phyloP scores from a whole-genome alignment of 1,284 basidiomycete species.

The Kwoniella shivajii region DNA sequence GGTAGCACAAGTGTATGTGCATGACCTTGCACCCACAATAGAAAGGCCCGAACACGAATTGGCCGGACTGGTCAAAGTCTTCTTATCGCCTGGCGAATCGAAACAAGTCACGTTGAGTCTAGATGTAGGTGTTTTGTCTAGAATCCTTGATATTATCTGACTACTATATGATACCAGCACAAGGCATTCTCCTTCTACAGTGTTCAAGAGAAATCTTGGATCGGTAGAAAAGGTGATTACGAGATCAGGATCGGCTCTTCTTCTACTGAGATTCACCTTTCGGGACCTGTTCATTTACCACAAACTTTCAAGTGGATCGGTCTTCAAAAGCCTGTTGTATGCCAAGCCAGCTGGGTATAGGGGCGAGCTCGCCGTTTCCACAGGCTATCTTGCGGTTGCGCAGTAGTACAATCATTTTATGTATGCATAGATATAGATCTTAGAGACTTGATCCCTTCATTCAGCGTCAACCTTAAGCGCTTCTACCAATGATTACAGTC shows the following conservation, averaged over 20 bases:
- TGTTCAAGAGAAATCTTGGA: constrained; percentile 20
- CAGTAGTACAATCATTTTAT: too few species aligned
- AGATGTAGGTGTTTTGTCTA: constrained; percentile 27
- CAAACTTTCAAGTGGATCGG: constrained; percentile 59
- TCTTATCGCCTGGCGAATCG: constrained; percentile 38
- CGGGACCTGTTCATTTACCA: constrained; percentile 13
- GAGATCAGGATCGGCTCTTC: constrained; percentile 29
- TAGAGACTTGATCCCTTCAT: too few species aligned
- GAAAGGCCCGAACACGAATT: constrained; percentile 41
- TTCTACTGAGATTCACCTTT: constrained; percentile 15
- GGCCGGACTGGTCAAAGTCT: constrained; percentile 46
- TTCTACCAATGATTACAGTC: too few species aligned
- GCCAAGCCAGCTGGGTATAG: background rate
- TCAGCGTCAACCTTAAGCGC: too few species aligned
- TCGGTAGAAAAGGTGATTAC: constrained; percentile 26
- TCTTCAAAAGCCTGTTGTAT: constrained; percentile 39
- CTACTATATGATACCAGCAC: constrained; percentile 14
- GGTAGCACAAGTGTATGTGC: constrained; percentile 30
- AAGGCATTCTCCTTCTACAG: constrained; percentile 34
- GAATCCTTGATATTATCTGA: background rate
- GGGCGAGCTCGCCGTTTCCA: too few species aligned
- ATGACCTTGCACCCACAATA: constrained; percentile 14
- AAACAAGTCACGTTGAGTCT: constrained; percentile 34
- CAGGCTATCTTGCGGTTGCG: too few species aligned
- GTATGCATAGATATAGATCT: too few species aligned